Conservation (phyloP, 345 rosid species). For the Arabidopsis suecica region DNA sequence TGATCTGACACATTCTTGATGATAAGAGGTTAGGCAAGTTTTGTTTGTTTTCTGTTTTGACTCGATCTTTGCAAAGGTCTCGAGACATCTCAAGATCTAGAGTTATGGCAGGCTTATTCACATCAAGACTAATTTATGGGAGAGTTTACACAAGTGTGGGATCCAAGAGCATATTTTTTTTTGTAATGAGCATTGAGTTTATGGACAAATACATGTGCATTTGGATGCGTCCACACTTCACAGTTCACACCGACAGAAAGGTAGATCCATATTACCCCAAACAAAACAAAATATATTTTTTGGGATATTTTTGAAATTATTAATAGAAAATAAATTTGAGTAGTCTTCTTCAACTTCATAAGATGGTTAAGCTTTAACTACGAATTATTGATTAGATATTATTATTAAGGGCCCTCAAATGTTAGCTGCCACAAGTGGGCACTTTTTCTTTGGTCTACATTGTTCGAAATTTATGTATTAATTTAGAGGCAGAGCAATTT, state of each 20-base stretch:
- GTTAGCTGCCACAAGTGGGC: slow-evolving; percentile 25
- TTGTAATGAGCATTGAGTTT: slow-evolving; percentile 8
- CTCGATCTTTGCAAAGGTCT: neutral
- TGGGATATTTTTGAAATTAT: neutral
- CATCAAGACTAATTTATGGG: slow-evolving; percentile 21
- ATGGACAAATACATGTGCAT: slow-evolving; percentile 35
- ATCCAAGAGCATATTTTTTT: neutral
- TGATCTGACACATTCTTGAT: slow-evolving; percentile 23
- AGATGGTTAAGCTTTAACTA: slow-evolving; percentile 37
- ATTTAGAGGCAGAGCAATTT: slow-evolving; percentile 12
- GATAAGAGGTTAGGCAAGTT: slow-evolving; percentile 18
- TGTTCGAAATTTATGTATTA: neutral
- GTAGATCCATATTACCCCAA: slow-evolving; percentile 28
- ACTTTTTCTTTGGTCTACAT: slow-evolving; percentile 8
- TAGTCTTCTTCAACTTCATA: slow-evolving; percentile 30
- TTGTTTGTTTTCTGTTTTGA: slow-evolving; percentile 19
- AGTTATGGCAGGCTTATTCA: slow-evolving; percentile 18
- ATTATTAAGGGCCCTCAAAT: slow-evolving; percentile 27
- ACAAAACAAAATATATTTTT: neutral
- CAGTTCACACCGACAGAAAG: slow-evolving; percentile 42
- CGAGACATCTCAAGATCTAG: slow-evolving; percentile 14
- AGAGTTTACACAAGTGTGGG: slow-evolving; percentile 13
- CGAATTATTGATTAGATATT: slow-evolving; percentile 36
- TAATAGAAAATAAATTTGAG: neutral
- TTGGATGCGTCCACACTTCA: slow-evolving; percentile 35